phyloP scores from a whole-genome alignment of 306 rosid genomes.

The Prunus armeniaca region DNA sequence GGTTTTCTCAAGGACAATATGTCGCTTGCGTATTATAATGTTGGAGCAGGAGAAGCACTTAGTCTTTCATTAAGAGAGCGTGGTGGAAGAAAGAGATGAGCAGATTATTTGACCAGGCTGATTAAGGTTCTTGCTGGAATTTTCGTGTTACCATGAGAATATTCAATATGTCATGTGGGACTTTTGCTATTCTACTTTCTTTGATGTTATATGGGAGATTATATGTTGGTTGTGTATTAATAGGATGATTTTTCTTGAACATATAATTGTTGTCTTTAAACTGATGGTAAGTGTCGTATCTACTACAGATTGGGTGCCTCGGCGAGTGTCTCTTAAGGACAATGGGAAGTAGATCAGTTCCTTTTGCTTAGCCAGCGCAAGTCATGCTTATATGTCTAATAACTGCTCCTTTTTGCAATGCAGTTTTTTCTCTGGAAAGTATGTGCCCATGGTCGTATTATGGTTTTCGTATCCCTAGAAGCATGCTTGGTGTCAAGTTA shows the following conservation, averaged over 20 bases:
- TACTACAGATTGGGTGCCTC: constrained; percentile 53
- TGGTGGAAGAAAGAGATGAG: constrained; percentile 96
- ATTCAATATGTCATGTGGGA: constrained; percentile 31
- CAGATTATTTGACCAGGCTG: constrained; percentile 15
- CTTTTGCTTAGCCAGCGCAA: constrained; percentile 33
- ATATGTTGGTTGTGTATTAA: constrained; percentile 17
- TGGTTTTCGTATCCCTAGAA: constrained; percentile 25
- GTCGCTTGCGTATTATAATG: constrained; percentile 87
- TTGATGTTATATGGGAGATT: constrained; percentile 18
- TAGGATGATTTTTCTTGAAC: constrained; percentile 20
- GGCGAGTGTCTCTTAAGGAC: constrained; percentile 46
- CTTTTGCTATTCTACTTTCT: constrained; percentile 21
- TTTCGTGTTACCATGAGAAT: constrained; percentile 34
- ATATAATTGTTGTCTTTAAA: constrained; percentile 22
- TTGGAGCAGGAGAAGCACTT: constrained; percentile 74
- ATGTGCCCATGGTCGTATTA: constrained; percentile 13
- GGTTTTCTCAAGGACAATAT: constrained; percentile 95
- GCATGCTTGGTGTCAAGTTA: constrained; percentile 22
- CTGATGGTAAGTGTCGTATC: constrained; percentile 45
- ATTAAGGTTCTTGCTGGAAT: constrained; percentile 52
- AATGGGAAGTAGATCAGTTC: constrained; percentile 50
- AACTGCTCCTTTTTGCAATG: constrained; percentile 17
- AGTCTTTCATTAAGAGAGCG: constrained; percentile 85
- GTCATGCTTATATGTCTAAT: constrained; percentile 23
- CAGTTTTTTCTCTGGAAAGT: constrained; percentile 24